phyloP scores from a whole-genome alignment of 192 early-diverging fungal species.

The Coemansia sp. region DNA sequence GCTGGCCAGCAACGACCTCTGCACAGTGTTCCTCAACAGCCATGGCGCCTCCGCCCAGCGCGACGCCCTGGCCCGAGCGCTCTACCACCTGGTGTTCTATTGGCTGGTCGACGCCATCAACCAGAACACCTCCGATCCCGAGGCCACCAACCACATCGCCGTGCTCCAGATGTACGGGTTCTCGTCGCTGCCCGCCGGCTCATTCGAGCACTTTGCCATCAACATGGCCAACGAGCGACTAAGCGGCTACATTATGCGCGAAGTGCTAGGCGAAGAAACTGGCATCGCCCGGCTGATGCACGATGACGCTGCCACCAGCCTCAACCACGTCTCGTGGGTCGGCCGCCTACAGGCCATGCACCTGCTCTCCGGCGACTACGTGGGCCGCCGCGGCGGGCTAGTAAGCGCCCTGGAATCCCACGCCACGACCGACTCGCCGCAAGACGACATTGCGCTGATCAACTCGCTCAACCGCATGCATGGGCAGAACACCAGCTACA shows the following conservation, averaged over 20 bases:
- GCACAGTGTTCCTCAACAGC: constrained; percentile 76
- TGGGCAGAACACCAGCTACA: constrained; percentile 22
- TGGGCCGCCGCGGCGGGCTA: constrained; percentile 12
- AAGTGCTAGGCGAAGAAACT: constrained; percentile 68
- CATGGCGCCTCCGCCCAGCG: constrained; percentile 67
- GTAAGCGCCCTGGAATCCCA: constrained; percentile 28
- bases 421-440: constrained; percentile 23
- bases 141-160: constrained; percentile 73
- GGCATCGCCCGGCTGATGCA: constrained; percentile 64
- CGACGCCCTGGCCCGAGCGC: constrained; percentile 65
- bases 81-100: constrained; percentile 78
- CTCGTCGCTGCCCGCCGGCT: constrained; percentile 51
- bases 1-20: constrained; percentile 77
- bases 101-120: constrained; percentile 85
- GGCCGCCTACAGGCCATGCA: constrained; percentile 32
- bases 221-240: constrained; percentile 90
- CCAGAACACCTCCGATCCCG: constrained; percentile 62
- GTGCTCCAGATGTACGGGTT: constrained; percentile 87
- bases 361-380: constrained; percentile 1
- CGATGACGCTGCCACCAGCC: constrained; percentile 75
- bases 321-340: constrained; percentile 27
- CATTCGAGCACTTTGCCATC: constrained; percentile 65
- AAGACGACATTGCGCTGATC: constrained; percentile 42
- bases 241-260: constrained; percentile 66
- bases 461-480: constrained; percentile 43